Conservation (phyloP, 805 yeast genomes). For the Cyberlindnera subsufficiens region DNA sequence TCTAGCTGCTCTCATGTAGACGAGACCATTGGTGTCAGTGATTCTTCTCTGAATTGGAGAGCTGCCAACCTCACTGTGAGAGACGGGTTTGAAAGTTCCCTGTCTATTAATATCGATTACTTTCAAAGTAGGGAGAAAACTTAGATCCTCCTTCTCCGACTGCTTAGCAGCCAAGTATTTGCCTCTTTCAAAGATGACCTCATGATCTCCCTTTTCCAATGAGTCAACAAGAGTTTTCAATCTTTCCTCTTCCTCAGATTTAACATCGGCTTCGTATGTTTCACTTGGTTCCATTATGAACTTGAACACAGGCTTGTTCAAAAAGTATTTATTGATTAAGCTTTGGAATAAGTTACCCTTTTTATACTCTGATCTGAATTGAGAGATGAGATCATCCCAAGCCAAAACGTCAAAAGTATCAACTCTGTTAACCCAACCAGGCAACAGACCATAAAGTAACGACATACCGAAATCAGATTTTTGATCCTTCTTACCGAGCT, state of each 20-base stretch:
- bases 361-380: constrained; percentile 58
- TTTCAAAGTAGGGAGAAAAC: constrained; percentile 73
- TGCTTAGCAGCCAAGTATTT: constrained; percentile 55
- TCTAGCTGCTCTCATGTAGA: constrained; percentile 68
- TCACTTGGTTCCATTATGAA: constrained; percentile 74
- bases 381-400: constrained; percentile 52
- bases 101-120: constrained; percentile 64
- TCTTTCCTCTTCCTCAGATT: constrained; percentile 50
- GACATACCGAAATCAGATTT: constrained; percentile 87
- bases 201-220: constrained; percentile 51
- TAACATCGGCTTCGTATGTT: constrained; percentile 43
- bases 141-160: constrained; percentile 61
- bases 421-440: constrained; percentile 79
- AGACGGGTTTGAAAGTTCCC: constrained; percentile 35
- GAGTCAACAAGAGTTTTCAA: constrained; percentile 36
- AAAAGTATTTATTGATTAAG: constrained; percentile 47
- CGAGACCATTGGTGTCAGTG: constrained; percentile 75
- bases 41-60: constrained; percentile 37
- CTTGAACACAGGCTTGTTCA: constrained; percentile 53
- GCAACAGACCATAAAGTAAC: constrained; percentile 64
- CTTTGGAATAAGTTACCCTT: constrained; percentile 53
- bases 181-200: constrained; percentile 56
- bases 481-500: constrained; percentile 76
- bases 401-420: constrained; percentile 68
- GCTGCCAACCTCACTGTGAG: constrained; percentile 23